Base-by-base conservation (phyloP, 2,329 filamentous ascomycete genomes). In the Ophiostoma piceae region DNA sequence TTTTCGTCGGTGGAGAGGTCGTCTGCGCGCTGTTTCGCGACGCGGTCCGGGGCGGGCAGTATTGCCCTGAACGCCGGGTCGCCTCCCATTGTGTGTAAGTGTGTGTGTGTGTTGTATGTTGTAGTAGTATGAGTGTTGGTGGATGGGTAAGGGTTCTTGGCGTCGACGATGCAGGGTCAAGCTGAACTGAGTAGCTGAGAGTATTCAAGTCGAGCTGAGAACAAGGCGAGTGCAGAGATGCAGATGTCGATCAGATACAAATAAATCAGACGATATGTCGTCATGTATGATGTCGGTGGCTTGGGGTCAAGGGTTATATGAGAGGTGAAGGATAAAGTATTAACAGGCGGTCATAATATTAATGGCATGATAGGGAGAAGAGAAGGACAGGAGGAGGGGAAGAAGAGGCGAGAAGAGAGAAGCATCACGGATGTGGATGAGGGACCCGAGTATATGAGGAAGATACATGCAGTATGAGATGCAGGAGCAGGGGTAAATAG, bases 31-130 rank as follows among this genome's bases (percentile, higher is more conserved):
- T 62, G 39, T 19, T 62, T 68, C 0, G 64, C 26, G 3, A 16
- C 51, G 22, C 66, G 35, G 54, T 70, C 68, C 2, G 69, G 69
- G 3, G 73, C 73, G 2, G 73, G 73, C 26, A 73, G 62, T 35
- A 73, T 69, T 37, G 70, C 57, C 9, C 73, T 71, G 32, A 73
- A 66, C 5, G 51, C 71, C 60, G 69, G 62, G 39, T 71, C 67
- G 29, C 62, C 51, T 9, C 19, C 26, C 69, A 72, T 73, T 32
- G 8, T 32, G 29, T 0, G 14, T 29, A n/a, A n/a, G 54, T 12
- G 54, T 26, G 14, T 11, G n/a, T 29, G 6, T 4, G 14, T 47
- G 1, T 12, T 43, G 35, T 37, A 35, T 32, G 22, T 62, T 26
- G 9, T n/a, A 22, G 19, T 16, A 7, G 19, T 26, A 19, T 22